phyloP scores from a whole-genome alignment of 176 grass and related monocot genomes.

The Musa acuminata region DNA sequence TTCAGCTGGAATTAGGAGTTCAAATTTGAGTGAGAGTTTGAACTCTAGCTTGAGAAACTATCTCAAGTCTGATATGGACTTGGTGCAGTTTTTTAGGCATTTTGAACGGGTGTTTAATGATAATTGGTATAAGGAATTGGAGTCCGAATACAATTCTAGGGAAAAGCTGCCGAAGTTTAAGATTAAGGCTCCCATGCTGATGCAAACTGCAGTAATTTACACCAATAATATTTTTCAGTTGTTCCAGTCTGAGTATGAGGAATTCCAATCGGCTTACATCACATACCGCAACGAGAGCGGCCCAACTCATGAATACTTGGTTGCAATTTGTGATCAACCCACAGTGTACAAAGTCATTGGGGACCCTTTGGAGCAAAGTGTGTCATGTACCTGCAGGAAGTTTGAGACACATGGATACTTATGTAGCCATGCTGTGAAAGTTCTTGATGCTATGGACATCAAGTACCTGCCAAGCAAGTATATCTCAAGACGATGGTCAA shows the following conservation, averaged over 20 bases:
- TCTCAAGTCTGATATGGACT: slow-evolving; percentile 37
- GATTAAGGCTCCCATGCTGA: slow-evolving; percentile 53
- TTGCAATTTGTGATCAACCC: slow-evolving; percentile 46
- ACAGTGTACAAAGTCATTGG: slow-evolving; percentile 39
- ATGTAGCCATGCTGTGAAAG: slow-evolving; percentile 60
- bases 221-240: slow-evolving; percentile 52
- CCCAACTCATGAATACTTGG: slow-evolving; percentile 34
- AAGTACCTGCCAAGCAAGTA: slow-evolving; percentile 51
- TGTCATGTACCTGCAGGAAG: slow-evolving; percentile 48
- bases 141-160: slow-evolving; percentile 37
- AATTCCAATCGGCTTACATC: slow-evolving; percentile 60
- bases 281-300: slow-evolving; percentile 35
- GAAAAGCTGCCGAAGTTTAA: slow-evolving; percentile 45
- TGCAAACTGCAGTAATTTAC: slow-evolving; percentile 47
- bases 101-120: slow-evolving; percentile 38
- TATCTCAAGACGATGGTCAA: slow-evolving; percentile 52
- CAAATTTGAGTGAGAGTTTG: slow-evolving; percentile 35
- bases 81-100: slow-evolving; percentile 34
- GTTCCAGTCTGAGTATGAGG: slow-evolving; percentile 57
- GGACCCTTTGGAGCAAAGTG: slow-evolving; percentile 38
- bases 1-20: slow-evolving; percentile 50
- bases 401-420: slow-evolving; percentile 53
- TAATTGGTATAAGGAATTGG: slow-evolving; percentile 35
- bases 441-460: slow-evolving; percentile 60
- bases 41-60: slow-evolving; percentile 27